Conservation (phyloP, 1,284 basidiomycete species). For the Hemileia vastatrix region DNA sequence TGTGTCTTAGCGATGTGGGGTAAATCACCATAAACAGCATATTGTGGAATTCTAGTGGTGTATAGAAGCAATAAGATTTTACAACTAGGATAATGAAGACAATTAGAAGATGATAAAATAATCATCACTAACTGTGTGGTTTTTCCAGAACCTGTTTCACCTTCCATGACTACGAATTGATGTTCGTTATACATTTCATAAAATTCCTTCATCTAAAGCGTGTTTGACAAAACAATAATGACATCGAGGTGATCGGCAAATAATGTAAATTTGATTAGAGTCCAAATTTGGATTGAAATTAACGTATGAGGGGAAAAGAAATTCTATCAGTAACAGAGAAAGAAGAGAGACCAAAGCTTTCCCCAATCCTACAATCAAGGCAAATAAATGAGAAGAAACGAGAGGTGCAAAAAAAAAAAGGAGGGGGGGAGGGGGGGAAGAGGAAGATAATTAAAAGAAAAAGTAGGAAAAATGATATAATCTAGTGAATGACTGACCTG, state of each 20-base stretch:
- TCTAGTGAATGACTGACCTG: constrained; percentile 47
- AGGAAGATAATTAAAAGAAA: no score
- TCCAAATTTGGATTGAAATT: neutral
- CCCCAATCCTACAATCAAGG: constrained; percentile 7
- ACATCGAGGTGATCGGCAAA: neutral
- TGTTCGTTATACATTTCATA: constrained; percentile 72
- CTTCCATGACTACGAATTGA: constrained; percentile 91
- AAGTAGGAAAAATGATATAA: neutral
- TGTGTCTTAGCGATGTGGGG: constrained; percentile 78
- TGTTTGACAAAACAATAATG: neutral
- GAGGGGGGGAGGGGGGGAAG: no score
- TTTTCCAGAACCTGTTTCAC: constrained; percentile 96
- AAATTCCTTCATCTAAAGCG: constrained; percentile 72
- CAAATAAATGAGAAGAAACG: neutral
- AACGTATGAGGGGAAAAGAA: constrained; percentile 4
- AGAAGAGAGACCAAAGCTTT: constrained; percentile 17
- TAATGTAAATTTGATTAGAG: neutral
- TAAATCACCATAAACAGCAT: constrained; percentile 84
- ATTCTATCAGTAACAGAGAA: constrained; percentile 17
- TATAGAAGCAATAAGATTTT: neutral
- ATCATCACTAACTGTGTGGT: constrained; percentile 72
- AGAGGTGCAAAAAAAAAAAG: neutral
- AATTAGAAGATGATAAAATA: no score
- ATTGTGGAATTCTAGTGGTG: constrained; percentile 67
- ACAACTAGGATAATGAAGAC: no score